Evolutionary conservation across 139 green algal species (phyloP).

Genomic region (Penium margaritaceum): DNA sequence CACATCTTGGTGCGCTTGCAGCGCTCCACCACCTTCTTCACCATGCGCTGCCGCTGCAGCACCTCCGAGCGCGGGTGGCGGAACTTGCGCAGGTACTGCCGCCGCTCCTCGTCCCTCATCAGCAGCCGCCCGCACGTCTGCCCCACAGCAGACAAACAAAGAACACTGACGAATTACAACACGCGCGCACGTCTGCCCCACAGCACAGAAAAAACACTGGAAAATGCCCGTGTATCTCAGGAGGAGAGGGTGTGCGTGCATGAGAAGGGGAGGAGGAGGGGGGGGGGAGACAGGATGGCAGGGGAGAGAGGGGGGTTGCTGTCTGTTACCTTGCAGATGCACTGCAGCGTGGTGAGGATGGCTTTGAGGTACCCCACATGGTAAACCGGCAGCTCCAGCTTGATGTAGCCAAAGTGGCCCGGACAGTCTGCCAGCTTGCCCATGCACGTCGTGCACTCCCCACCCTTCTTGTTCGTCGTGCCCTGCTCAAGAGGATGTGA

Average conservation of each 20-base stretch:
- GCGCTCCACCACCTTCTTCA: slow-evolving; percentile 71
- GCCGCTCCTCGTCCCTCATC: slow-evolving; percentile 66
- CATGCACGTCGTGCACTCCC: slow-evolving; percentile 80
- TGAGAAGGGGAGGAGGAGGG: too few relatives aligned
- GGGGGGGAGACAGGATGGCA: too few relatives aligned
- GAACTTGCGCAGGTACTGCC: slow-evolving; percentile 41
- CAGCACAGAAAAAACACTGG: too few relatives aligned
- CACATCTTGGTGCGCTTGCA: slow-evolving; percentile 84
- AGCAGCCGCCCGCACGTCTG: slow-evolving; percentile 77
- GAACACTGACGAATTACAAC: too few relatives aligned
- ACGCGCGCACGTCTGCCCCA: too few relatives aligned
- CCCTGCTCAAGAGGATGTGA: too few relatives aligned
- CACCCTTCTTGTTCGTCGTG: slow-evolving; percentile 68
- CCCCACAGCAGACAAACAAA: too few relatives aligned
- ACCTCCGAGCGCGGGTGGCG: slow-evolving; percentile 70
- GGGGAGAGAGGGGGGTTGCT: too few relatives aligned
- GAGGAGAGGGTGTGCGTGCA: too few relatives aligned
- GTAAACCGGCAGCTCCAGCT: slow-evolving; percentile 93
- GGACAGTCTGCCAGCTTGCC: slow-evolving; percentile 84
- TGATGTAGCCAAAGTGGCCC: slow-evolving; percentile 91
- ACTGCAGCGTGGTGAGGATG: slow-evolving; percentile 73
- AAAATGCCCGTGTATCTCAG: too few relatives aligned
- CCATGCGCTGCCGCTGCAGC: slow-evolving; percentile 59
- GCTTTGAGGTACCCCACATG: slow-evolving; percentile 96
- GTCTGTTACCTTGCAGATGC: slow-evolving; percentile 94